Base-by-base conservation (phyloP, 495 filamentous ascomycete species). In the Neurospora discreta region DNA sequence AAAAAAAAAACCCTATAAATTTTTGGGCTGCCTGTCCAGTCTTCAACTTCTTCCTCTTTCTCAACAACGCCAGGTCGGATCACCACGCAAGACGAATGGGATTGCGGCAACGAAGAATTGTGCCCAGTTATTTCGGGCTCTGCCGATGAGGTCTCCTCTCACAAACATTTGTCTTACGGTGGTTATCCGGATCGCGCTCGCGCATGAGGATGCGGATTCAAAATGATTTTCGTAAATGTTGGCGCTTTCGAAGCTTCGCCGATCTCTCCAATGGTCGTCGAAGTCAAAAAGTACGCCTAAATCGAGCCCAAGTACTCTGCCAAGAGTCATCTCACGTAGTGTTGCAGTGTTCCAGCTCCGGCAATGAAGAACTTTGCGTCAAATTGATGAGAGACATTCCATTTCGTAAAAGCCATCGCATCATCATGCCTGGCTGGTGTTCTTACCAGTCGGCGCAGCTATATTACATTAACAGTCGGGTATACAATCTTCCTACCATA, bases 211-310 rank as follows among this genome's bases (percentile, higher is more conserved):
- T 30, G 42, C 42, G 42, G 18, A n/a, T 16, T 9, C n/a, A n/a
- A n/a, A n/a, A 26, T 13, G 11, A 38, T 13, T 4, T 26, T 26
- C 13, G 6, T 69, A 68, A 42, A 73, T 73, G 71, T 72, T 83
- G 90, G 90, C 90, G 87, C 89, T 88, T 87, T 92, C 90, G 90
- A 92, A 92, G 90, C 89, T 91, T 89, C 88, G 79, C 81, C 83
- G 86, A 88, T 78, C 73, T 82, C 65, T 75, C 79, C 84, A 73
- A 87, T 90, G 87, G 83, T 88, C 87, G 83, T 78, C 81, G 87
- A 83, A 89, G 89, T 91, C 90, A 92, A 91, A 86, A 86, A 85
- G 87, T 78, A 65, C 84, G 89, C 90, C 89, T 84, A 91, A 81
- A 91, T 71, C 75, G 80, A 91, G 72, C 83, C 83, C 77, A 85